A percentile compares a stretch with the other conserved stretches of the same genome.
Conservation (phyloP, 495 filamentous ascomycete species). For the Aspergillus biplanus region DNA sequence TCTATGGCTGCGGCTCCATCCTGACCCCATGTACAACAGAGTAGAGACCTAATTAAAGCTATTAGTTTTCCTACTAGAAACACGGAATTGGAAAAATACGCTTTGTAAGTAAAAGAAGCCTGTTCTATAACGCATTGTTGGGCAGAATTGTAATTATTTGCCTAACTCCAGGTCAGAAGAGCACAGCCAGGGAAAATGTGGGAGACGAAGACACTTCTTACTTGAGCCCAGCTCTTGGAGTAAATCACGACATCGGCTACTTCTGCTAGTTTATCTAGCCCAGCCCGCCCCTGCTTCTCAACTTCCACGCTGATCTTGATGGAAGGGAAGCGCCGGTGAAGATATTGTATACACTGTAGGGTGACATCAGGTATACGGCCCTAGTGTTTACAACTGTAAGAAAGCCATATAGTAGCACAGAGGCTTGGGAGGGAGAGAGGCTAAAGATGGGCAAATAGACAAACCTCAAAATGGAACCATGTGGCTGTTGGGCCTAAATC, state of each 20-base stretch:
- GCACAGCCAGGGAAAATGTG: background rate
- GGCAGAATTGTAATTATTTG: conserved; percentile 50
- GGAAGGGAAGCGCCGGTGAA: conserved; percentile 51
- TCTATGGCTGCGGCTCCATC: conserved; percentile 59
- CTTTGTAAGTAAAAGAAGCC: conserved; percentile 41
- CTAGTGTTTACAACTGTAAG: conserved; percentile 39
- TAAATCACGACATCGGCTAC: conserved; percentile 72
- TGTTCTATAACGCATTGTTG: conserved; percentile 55
- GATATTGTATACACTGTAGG: conserved; percentile 61
- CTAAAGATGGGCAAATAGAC: conserved; percentile 17
- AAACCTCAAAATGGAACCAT: conserved; percentile 81
- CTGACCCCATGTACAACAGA: conserved; percentile 71
- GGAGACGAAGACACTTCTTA: conserved; percentile 32
- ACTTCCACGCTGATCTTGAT: conserved; percentile 67
- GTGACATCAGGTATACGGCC: conserved; percentile 68
- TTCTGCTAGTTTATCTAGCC: conserved; percentile 62
- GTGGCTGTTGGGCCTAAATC: conserved; percentile 30
- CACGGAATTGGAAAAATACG: conserved; percentile 40
- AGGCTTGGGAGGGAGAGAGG: background rate
- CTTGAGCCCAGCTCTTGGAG: conserved; percentile 70
- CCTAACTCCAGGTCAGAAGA: conserved; percentile 33
- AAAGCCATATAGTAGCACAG: background rate
- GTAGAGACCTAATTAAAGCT: conserved; percentile 46
- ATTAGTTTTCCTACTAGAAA: background rate
- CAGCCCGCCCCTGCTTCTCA: conserved; percentile 66